These are phyloP conservation scores for Diplodia mutila DNA, from an alignment of 2,329 filamentous ascomycete species.

Conservation along the genomic window DNA sequence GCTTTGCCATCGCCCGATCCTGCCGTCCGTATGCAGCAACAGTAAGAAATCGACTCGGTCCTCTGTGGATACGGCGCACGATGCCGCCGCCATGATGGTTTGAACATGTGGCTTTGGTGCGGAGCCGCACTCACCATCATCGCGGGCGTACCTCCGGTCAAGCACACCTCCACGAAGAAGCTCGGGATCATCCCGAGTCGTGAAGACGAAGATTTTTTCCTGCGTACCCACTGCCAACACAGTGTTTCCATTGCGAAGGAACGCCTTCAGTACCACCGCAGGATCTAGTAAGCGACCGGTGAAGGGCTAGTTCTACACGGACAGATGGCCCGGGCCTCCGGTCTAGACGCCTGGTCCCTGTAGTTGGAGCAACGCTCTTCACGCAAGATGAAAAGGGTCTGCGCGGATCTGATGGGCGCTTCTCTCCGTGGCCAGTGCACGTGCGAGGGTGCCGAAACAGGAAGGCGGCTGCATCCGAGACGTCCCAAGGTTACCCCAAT, in stretches of 20 bases:
- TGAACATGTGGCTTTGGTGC: slow-evolving; percentile 2
- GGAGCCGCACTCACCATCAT: not conserved
- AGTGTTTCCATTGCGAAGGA: slow-evolving; percentile 1
- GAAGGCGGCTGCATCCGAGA: slow-evolving; percentile 12
- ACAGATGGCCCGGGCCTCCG: slow-evolving; percentile 1
- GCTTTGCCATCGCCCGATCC: slow-evolving; percentile 43
- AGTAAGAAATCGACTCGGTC: slow-evolving; percentile 7
- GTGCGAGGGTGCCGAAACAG: not conserved
- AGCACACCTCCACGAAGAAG: not conserved
- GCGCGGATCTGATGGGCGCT: slow-evolving; percentile 1
- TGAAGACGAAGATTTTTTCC: slow-evolving; percentile 10
- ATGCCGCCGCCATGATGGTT: slow-evolving; percentile 21
- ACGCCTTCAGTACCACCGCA: not conserved
- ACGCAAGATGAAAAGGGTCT: slow-evolving; percentile 10
- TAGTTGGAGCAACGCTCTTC: not conserved
- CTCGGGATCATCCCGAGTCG: slow-evolving; percentile 1
- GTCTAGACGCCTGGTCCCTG: not conserved
- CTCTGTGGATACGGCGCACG: slow-evolving; percentile 17
- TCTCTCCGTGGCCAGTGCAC: slow-evolving; percentile 18
- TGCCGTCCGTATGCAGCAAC: slow-evolving; percentile 30
- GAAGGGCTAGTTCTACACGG: slow-evolving; percentile 2
- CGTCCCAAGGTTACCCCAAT: not conserved
- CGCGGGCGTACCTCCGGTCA: not conserved
- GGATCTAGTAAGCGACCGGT: slow-evolving; percentile 18
- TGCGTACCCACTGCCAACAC: slow-evolving; percentile 13